Percentiles rank a stretch among this genome's conserved stretches.
These are phyloP conservation scores for Rhodotorula sp. DNA, from an alignment of 1,284 basidiomycete genomes.

Conservation along the genomic window DNA sequence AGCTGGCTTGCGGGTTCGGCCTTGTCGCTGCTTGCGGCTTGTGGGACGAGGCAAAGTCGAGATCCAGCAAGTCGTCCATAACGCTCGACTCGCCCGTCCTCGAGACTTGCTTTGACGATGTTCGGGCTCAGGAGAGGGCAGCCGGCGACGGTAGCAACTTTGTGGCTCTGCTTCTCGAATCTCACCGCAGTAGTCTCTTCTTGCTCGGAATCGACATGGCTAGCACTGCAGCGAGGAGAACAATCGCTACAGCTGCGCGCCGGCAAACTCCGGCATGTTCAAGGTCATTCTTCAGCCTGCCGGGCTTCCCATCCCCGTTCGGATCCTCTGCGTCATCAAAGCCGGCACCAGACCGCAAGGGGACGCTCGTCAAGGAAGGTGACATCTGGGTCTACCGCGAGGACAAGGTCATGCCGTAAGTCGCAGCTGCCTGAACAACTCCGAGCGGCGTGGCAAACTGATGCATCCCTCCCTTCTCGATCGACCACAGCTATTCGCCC, in stretches of 20 bases:
- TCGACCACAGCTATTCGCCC: conserved; percentile 60
- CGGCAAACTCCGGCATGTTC: not conserved
- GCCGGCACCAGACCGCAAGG: conserved; percentile 11
- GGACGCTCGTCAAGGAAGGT: conserved; percentile 17
- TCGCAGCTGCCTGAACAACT: not conserved
- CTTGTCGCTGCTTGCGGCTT: conserved; percentile 10
- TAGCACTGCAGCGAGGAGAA: not conserved
- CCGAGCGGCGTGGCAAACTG: not conserved
- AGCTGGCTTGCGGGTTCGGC: conserved; percentile 18
- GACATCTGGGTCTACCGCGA: conserved; percentile 30
- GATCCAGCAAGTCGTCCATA: conserved; percentile 56
- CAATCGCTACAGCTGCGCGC: not conserved
- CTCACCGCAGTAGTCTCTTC: not conserved
- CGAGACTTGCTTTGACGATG: no score
- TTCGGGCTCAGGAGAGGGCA: no score
- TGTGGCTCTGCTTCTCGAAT: not conserved
- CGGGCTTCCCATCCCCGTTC: conserved; percentile 25
- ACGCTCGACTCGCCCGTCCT: not conserved
- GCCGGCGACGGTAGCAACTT: no score
- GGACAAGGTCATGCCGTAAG: conserved; percentile 29
- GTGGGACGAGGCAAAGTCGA: conserved; percentile 46
- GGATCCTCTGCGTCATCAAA: conserved; percentile 12
- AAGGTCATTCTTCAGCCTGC: conserved; percentile 33
- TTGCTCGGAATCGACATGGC: not conserved
- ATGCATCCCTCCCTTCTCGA: not conserved